Conservation (phyloP, 2,329 filamentous ascomycete genomes). For the Fusarium multiceps region DNA sequence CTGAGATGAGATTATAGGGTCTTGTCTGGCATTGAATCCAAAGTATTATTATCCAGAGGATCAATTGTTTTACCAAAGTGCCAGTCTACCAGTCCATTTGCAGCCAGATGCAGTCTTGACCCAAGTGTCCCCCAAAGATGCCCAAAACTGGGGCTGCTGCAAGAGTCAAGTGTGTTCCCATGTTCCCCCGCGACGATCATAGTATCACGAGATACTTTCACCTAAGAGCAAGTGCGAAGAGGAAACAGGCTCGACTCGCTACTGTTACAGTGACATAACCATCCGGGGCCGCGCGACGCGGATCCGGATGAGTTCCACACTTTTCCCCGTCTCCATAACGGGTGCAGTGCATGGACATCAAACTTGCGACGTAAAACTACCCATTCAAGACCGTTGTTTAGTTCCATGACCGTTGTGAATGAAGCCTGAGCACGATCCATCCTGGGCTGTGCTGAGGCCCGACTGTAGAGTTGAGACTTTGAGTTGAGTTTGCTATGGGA, state of each 20-base stretch:
- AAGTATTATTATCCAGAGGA: not conserved
- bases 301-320: slow-evolving; percentile 25
- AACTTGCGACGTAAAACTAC: not conserved
- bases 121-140: not conserved
- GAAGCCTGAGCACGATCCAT: slow-evolving; percentile 9
- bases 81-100: not conserved
- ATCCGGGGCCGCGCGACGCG: slow-evolving; percentile 15
- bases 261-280: slow-evolving; percentile 14
- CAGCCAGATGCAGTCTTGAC: not conserved
- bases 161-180: slow-evolving; percentile 19
- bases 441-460: not conserved
- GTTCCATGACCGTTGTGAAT: slow-evolving; percentile 10
- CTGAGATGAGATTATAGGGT: slow-evolving; percentile 27
- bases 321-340: slow-evolving; percentile 3
- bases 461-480: not conserved
- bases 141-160: slow-evolving; percentile 1
- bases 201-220: slow-evolving; percentile 46
- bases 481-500: slow-evolving; percentile 11
- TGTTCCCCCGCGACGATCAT: slow-evolving; percentile 24
- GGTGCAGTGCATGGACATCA: slow-evolving; percentile 12
- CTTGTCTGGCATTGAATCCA: not conserved
- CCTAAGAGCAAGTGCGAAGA: slow-evolving; percentile 30
- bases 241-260: not conserved
- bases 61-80: not conserved
- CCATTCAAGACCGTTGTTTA: slow-evolving; percentile 9